Evolutionary conservation across 257 asterid species (phyloP).

Genomic region (Echites panduratus): DNA sequence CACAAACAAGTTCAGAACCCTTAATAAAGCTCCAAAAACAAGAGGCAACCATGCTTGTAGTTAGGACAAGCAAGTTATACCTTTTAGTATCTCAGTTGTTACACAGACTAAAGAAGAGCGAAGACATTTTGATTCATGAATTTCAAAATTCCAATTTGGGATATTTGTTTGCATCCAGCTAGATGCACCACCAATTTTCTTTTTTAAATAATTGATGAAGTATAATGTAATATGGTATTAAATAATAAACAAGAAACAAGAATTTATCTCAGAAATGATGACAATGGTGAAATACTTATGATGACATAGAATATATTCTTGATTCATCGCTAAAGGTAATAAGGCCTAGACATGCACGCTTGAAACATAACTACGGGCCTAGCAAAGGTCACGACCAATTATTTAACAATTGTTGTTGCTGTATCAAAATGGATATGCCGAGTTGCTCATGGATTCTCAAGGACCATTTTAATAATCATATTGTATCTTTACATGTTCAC

Average conservation of each 20-base stretch:
- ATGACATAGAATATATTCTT: no score
- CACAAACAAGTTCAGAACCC: conserved; percentile 6
- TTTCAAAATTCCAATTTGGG: neutral
- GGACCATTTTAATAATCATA: no score
- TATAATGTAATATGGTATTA: no score
- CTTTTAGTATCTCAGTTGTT: neutral
- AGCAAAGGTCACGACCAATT: no score
- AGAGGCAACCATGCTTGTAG: neutral
- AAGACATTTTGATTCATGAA: neutral
- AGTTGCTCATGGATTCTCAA: no score
- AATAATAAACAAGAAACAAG: neutral
- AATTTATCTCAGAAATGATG: neutral
- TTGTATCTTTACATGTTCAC: no score
- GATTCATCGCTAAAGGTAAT: neutral
- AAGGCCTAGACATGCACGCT: no score
- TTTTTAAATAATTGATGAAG: neutral
- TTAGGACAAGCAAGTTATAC: neutral
- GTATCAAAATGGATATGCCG: no score
- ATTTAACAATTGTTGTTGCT: no score
- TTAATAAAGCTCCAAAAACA: neutral
- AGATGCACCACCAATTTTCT: neutral
- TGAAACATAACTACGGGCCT: no score
- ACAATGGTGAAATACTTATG: neutral
- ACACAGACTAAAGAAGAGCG: neutral
- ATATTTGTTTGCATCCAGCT: neutral